These are phyloP conservation scores for Graphilbum fragrans DNA, from an alignment of 2,329 filamentous ascomycete genomes.

Conservation along the genomic window DNA sequence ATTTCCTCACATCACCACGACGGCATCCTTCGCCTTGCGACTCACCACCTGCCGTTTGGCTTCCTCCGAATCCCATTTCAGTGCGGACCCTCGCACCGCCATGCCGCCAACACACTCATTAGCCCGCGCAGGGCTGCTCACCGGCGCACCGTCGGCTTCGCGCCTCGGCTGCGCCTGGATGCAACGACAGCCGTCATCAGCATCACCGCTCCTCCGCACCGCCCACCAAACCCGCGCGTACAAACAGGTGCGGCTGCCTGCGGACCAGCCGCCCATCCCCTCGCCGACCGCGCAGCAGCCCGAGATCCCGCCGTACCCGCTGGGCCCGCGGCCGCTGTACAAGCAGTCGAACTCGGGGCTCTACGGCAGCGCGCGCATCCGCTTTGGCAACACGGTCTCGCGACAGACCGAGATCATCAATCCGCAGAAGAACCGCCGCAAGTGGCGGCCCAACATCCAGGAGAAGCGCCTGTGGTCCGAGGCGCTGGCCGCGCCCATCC, in stretches of 20 bases:
- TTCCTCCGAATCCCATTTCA: no score
- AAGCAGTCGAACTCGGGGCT: constrained; percentile 71
- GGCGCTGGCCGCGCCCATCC: constrained; percentile 48
- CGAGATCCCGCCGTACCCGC: constrained; percentile 54
- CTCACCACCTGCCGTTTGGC: no score
- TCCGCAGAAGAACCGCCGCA: constrained; percentile 49
- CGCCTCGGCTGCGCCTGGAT: no score
- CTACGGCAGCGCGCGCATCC: constrained; percentile 58
- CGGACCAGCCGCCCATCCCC: constrained; percentile 26
- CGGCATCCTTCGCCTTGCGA: no score
- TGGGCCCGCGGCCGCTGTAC: constrained; percentile 57
- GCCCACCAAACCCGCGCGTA: constrained; percentile 11
- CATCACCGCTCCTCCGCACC: background rate
- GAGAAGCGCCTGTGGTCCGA: constrained; percentile 55
- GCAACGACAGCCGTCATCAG: background rate
- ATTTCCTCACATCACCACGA: no score
- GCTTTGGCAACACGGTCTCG: constrained; percentile 68
- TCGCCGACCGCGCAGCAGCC: constrained; percentile 26
- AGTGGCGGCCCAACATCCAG: constrained; percentile 66
- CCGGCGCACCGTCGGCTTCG: no score
- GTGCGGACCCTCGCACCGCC: no score
- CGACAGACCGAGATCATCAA: constrained; percentile 44
- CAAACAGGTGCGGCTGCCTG: constrained; percentile 13
- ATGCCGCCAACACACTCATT: no score
- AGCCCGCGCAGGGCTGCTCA: no score